phyloP scores from a whole-genome alignment of 2,329 filamentous ascomycete species.

The Aphanoascus verrucosus region DNA sequence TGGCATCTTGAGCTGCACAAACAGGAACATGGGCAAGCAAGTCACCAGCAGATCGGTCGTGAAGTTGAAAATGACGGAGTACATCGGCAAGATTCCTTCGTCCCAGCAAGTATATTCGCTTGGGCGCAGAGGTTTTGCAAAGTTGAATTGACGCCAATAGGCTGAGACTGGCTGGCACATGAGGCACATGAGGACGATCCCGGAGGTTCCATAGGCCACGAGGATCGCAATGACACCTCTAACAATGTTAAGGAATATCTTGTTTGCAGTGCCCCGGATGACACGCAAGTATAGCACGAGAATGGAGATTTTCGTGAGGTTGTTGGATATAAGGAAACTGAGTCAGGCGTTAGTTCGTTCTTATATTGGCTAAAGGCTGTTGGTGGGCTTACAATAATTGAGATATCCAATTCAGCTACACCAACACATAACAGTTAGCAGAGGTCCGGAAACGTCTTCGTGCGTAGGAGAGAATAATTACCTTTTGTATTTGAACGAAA shows the following conservation, averaged over 20 bases:
- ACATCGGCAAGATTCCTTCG: slow-evolving; percentile 8
- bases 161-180: slow-evolving; percentile 7
- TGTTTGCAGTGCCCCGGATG: slow-evolving; percentile 10
- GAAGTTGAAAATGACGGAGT: slow-evolving; percentile 6
- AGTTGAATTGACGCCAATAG: slow-evolving; percentile 11
- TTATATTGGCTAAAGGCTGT: background rate
- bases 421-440: background rate
- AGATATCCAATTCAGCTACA: slow-evolving; percentile 5
- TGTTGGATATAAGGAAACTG: slow-evolving; percentile 8
- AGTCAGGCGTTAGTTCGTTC: background rate
- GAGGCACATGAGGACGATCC: slow-evolving; percentile 2
- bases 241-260: slow-evolving; percentile 8
- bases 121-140: background rate
- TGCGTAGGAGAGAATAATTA: background rate
- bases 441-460: background rate
- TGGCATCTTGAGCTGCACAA: slow-evolving; percentile 11
- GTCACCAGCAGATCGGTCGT: slow-evolving; percentile 9
- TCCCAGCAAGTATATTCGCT: slow-evolving; percentile 3
- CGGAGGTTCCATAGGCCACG: slow-evolving; percentile 4
- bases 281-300: slow-evolving; percentile 12
- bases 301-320: slow-evolving; percentile 9
- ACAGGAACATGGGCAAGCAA: slow-evolving; percentile 10
- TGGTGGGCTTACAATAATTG: slow-evolving; percentile 3
- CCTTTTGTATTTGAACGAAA: slow-evolving; percentile 5
- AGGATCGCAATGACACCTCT: slow-evolving; percentile 3